A percentile compares a stretch with the other conserved stretches of the same genome.
These are phyloP conservation scores for Achlya hypogyna DNA, from an alignment of 352 stramenopile species.

Conservation along the genomic window DNA sequence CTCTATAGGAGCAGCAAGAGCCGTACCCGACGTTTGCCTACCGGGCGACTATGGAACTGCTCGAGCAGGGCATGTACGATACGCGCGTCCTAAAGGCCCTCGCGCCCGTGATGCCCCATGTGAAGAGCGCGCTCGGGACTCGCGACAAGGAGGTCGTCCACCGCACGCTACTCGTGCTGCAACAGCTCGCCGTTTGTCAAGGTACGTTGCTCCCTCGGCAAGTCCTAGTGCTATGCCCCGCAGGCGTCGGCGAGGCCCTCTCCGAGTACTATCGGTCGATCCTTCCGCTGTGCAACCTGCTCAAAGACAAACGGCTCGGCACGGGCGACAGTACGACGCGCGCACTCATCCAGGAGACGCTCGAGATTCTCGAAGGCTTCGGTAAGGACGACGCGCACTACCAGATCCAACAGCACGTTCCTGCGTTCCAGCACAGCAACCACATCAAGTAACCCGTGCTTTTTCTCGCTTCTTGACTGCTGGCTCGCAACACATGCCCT, in stretches of 20 bases:
- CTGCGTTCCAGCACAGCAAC: constrained; percentile 38
- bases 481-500: background rate
- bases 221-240: background rate
- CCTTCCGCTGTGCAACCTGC: constrained; percentile 71
- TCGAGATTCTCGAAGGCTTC: constrained; percentile 69
- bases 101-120: constrained; percentile 42
- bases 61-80: constrained; percentile 42
- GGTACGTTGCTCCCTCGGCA: constrained; percentile 1
- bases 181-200: constrained; percentile 62
- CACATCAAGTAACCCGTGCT: background rate
- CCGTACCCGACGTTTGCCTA: constrained; percentile 65
- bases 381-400: constrained; percentile 53
- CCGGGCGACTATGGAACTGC: constrained; percentile 48
- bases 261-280: constrained; percentile 60
- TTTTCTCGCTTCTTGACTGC: background rate
- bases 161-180: constrained; percentile 55
- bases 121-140: constrained; percentile 55
- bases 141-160: constrained; percentile 56
- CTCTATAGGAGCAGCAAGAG: constrained; percentile 44
- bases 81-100: constrained; percentile 43
- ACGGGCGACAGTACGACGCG: constrained; percentile 52
- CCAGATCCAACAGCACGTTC: constrained; percentile 72
- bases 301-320: constrained; percentile 68
- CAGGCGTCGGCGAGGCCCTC: constrained; percentile 46
- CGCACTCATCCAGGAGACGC: constrained; percentile 45